Base-by-base conservation (phyloP, 1,139 yeast species). In the Sugiyamaella sp. region DNA sequence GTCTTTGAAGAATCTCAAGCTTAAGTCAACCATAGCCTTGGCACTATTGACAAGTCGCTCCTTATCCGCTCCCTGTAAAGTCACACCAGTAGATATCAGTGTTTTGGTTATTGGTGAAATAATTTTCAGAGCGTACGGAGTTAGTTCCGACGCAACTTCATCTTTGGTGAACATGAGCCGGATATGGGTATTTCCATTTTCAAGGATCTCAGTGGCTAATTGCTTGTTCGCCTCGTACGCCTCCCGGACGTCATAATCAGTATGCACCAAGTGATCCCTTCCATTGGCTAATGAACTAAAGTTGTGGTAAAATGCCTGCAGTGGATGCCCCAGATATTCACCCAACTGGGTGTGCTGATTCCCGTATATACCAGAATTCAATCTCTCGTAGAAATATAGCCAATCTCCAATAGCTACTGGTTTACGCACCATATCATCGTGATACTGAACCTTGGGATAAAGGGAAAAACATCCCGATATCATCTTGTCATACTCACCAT, bases 321-420 rank as follows among this genome's bases (percentile, higher is more conserved):
- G 80, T 0, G 86, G 80, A 29, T 80, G 73, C 0, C 84, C 73
- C 8, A 81, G 74, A 65, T 87, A 89, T 38, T 78, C 76, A 19
- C 76, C 71, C 20, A 84, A 63, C 49, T 84, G 87, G 19, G 78
- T 77, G 60, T 72, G 72, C 57, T 72, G 75, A 51, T 52, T 49
- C 5, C 73, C 75, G 53, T 79, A 80, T 53, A 77, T 64, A 24
- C 81, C 71, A 55, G 69, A 66, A 38, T 70, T 65, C 65, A 81
- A 69, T 24, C 69, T 57, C 64, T 90, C 97, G 60, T 82, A 80
- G 66, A 85, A 86, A 59, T 73, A 78, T 25, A 88, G 67, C 97
- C 97, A 91, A 58, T 89, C 96, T 44, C 89, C 81, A 12, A 89
- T 71, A 41, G 71, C 74, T 12, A 81, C 71, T 0, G 96, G 89